Evolutionary conservation across 768 basidiomycete species (phyloP), one percentile per base, ranked within the genome.

Genomic region (Termitomyces sp.): DNA sequence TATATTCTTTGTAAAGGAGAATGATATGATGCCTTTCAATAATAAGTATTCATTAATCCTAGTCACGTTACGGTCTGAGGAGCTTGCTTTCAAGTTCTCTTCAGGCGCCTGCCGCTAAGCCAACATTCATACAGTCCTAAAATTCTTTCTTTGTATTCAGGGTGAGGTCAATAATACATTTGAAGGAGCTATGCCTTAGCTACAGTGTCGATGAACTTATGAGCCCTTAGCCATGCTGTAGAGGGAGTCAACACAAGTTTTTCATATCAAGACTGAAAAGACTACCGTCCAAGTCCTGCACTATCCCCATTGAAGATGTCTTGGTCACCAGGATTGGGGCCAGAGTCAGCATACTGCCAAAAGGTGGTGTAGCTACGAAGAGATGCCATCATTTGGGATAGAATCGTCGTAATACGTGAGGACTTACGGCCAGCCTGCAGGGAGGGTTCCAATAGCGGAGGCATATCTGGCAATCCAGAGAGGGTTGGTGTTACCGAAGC

Each of bases 381-480:
- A 25, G 25, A 25, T 25, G 25, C 25, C 10, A 47, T 17, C 14
- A 37, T n/a, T 3, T 9, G 4, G 20, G 11, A 11, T 15, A 25
- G 17, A 57, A 32, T 29, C 8, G 3, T 43, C 29, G 15, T n/a
- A 20, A 11, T n/a, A 36, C 3, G 3, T 37, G 45, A 14, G 12
- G 69, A 63, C 77, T 68, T 60, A 81, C 75, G 66, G 55, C 82
- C 83, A 88, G 29, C 88, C 85, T 37, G 84, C 83, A 38, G 86
- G 85, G 52, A 88, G 77, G 3, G 82, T 65, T 2, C 85, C 86
- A 20, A 83, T 70, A 31, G 70, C 64, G 8, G 83, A 81, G 4
- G 82, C 68, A 49, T 78, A 87, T 32, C 74, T 71, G 2, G 88
- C 86, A 48, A 88, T 77, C 85, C 85, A 88, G 2, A 89, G 74